Evolutionary conservation across 2,329 filamentous ascomycete species (phyloP), one percentile per base, ranked within the genome.

Genomic region (Decorospora gaudefroyi): DNA sequence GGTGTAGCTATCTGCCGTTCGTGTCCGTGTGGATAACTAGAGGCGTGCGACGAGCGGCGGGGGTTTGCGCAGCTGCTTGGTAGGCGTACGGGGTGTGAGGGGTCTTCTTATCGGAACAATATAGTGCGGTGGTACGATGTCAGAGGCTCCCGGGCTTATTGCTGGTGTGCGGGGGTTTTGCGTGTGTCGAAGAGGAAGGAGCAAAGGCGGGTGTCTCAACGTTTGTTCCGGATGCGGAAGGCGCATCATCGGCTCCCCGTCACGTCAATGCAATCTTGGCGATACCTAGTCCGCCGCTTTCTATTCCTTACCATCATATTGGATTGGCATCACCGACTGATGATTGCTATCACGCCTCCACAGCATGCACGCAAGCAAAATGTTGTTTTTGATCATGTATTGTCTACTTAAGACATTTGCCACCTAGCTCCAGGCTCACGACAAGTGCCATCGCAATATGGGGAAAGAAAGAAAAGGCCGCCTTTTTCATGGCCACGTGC

Each of bases 391-490:
- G 9, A 37, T 47, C 13, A 22, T 33, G 25, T 16, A 25, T 32
- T 32, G 28, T 37, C 26, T 43, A 32, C 31, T 18, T 23, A 13
- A 29, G 27, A 33, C 38, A 6, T 23, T 22, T 47, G 44, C 44
- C 44, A 43, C 44, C 44, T 37, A 37, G 44, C 44, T 47, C 44
- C 44, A 47, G 44, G 44, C 44, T 47, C 44, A 47, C 44, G 44
- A 42, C 44, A 47, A 47, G 27, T 37, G 38, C 44, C 44, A 37
- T 16, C 16, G 32, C 33, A 43, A 32, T 6, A 23, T 16, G 13
- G 19, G 12, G 29, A 33, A 17, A 15, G 16, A 32, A 36, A 21
- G 19, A 27, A 35, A 23, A 22, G 21, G 44, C 28, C 38, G 44
- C 27, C 32, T 10, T 27, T 31, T n/a, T n/a, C n/a, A 17, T 21